phyloP scores from a whole-genome alignment of 148 eudicot genomes.

The Silene latifolia region DNA sequence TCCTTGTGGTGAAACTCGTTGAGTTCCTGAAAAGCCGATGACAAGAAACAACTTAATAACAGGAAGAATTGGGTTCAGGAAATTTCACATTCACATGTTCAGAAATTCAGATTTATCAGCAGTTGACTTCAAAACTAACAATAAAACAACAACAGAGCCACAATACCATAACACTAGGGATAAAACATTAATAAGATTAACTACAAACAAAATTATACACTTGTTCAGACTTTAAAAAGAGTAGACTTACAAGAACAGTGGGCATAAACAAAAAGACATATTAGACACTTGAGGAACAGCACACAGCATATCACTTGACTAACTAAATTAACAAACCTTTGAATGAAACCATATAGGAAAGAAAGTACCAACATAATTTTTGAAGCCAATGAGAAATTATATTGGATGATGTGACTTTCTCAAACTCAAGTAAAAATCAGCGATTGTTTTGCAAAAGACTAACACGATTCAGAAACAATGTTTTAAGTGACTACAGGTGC shows the following conservation, averaged over 20 bases:
- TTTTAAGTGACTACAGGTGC: neutral
- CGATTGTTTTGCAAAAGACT: neutral
- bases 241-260: neutral
- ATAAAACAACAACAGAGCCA: neutral
- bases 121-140: neutral
- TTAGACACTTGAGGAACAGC: slow-evolving; percentile 1
- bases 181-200: neutral
- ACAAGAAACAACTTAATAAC: slow-evolving; percentile 6
- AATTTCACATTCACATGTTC: neutral
- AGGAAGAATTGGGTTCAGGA: neutral
- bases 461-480: neutral
- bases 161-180: neutral
- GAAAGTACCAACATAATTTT: neutral
- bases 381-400: neutral
- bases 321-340: neutral
- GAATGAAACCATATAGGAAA: neutral
- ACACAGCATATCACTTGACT: neutral
- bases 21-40: slow-evolving; percentile 31
- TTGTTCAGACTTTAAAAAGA: neutral
- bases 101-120: neutral
- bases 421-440: neutral
- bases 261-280: neutral
- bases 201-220: neutral
- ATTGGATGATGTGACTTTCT: neutral
- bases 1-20: slow-evolving; percentile 10